Evolutionary conservation across 257 asterid species (phyloP).

Genomic region (Echites panduratus): DNA sequence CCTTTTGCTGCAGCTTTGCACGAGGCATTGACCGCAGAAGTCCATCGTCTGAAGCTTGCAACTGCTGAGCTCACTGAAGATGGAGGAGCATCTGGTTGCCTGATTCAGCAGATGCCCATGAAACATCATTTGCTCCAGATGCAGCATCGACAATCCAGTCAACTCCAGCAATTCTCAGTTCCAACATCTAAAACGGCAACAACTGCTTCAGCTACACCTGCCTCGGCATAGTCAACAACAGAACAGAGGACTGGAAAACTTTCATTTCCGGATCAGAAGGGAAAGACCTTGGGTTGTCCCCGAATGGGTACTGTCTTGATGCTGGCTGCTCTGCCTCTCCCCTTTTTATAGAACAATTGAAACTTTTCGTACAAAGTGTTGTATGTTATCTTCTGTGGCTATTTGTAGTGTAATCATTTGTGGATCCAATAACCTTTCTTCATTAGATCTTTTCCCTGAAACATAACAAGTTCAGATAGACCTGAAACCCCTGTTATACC

Average conservation of each 20-base stretch:
- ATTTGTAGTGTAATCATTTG: background rate
- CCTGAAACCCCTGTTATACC: background rate
- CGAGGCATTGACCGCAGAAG: conserved; percentile 63
- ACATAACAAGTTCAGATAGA: background rate
- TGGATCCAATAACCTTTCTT: conserved; percentile 3
- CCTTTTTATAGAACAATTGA: too few species aligned
- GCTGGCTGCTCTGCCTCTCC: too few species aligned
- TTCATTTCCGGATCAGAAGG: background rate
- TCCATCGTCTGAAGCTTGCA: conserved; percentile 60
- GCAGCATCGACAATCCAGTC: conserved; percentile 22
- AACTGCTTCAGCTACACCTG: conserved; percentile 35
- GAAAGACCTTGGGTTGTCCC: background rate
- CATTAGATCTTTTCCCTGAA: conserved; percentile 1
- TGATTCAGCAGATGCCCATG: conserved; percentile 30
- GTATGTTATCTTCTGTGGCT: too few species aligned
- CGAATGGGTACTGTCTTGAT: background rate
- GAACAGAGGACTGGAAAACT: conserved; percentile 1
- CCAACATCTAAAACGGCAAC: conserved; percentile 33
- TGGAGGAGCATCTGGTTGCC: conserved; percentile 33
- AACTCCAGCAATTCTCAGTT: conserved; percentile 28
- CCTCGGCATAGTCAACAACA: conserved; percentile 30
- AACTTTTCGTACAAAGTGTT: too few species aligned
- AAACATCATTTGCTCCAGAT: conserved; percentile 47
- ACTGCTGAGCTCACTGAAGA: conserved; percentile 46
- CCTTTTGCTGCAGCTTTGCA: conserved; percentile 52